phyloP scores from a whole-genome alignment of 768 basidiomycete genomes.

The Polyporus arcularius region DNA sequence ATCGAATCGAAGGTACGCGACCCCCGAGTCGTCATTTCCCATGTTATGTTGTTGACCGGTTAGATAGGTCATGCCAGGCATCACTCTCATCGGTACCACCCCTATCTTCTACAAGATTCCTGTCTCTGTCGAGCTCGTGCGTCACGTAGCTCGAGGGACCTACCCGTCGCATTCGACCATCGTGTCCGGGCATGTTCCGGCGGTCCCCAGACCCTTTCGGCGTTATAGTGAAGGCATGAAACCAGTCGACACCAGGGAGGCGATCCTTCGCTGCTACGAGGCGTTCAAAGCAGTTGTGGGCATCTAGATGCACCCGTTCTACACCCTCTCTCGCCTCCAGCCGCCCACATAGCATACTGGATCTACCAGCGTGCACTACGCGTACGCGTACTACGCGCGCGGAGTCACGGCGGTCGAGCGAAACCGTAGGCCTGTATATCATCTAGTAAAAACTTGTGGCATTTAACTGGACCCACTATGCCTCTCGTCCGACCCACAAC shows the following conservation, averaged over 20 bases:
- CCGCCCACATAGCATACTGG: too few species aligned
- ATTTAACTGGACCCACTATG: too few species aligned
- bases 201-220: conserved; percentile 11
- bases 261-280: conserved; percentile 17
- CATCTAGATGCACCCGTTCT: not conserved
- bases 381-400: too few species aligned
- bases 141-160: conserved; percentile 9
- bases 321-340: too few species aligned
- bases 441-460: too few species aligned
- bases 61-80: conserved; percentile 22
- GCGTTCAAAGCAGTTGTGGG: conserved; percentile 16
- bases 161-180: conserved; percentile 18
- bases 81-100: conserved; percentile 26
- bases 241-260: conserved; percentile 17
- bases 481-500: too few species aligned
- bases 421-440: too few species aligned
- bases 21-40: not conserved
- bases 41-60: not conserved
- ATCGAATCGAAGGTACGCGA: conserved; percentile 1
- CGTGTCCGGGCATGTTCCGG: conserved; percentile 18
- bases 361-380: too few species aligned
- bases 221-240: conserved; percentile 22
- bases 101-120: conserved; percentile 28
- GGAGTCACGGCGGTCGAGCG: too few species aligned
- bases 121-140: conserved; percentile 21